phyloP scores from a whole-genome alignment of 768 basidiomycete genomes.

The Leccinum sublutescens region DNA sequence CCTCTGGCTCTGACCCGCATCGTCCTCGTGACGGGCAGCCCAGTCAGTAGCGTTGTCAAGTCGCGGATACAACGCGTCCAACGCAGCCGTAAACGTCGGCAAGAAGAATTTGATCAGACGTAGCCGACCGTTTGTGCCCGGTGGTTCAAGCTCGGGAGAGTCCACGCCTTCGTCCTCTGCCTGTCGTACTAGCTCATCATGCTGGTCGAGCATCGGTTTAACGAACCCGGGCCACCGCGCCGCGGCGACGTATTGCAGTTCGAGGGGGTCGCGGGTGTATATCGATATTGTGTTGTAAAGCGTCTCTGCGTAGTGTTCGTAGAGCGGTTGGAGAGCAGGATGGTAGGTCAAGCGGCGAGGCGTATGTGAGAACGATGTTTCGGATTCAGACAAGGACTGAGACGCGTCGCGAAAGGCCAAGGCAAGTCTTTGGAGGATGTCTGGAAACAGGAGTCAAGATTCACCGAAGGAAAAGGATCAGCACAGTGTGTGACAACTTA shows the following conservation, averaged over 20 bases:
- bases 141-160: constrained; percentile 35
- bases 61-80: constrained; percentile 70
- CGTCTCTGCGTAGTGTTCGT: constrained; percentile 58
- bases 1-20: constrained; percentile 7
- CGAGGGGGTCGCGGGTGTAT: constrained; percentile 64
- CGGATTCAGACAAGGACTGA: background rate
- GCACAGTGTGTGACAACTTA: constrained; percentile 25
- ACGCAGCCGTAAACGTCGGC: constrained; percentile 56
- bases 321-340: constrained; percentile 55
- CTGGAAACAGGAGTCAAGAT: constrained; percentile 18
- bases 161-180: constrained; percentile 24
- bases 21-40: constrained; percentile 52
- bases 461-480: background rate
- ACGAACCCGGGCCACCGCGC: constrained; percentile 82
- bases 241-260: constrained; percentile 72
- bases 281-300: constrained; percentile 61
- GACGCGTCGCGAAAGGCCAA: constrained; percentile 36
- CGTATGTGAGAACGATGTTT: background rate
- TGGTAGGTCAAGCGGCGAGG: constrained; percentile 42
- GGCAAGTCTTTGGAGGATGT: constrained; percentile 36
- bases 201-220: constrained; percentile 60
- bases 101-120: constrained; percentile 64
- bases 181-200: constrained; percentile 24
- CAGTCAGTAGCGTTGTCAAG: constrained; percentile 62
- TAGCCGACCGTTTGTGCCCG: constrained; percentile 59